Base-by-base conservation (phyloP, 768 basidiomycete genomes). In the Tremella yokohamensis region DNA sequence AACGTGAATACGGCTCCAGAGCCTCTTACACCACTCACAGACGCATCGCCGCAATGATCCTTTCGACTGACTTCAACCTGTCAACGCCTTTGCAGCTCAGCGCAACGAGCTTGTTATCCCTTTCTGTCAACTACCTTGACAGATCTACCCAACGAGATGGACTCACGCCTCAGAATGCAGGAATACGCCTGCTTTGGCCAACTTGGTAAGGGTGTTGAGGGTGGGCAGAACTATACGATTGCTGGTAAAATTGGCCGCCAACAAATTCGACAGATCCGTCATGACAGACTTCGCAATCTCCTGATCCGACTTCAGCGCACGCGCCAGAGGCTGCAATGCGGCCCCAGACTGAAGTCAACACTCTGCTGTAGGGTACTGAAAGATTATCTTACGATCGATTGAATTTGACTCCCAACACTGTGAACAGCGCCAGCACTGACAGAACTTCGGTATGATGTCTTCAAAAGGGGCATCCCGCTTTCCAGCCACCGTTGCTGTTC, bases 181-280 rank as follows among this genome's bases (percentile, higher is more conserved):
- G 9, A 39, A 12, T 7, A 47, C n/a, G 8, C 48, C 49, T 1
- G 55, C 47, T 29, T 78, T 77, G 55, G 92, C 77, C 1, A 79
- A 22, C 38, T 48, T 54, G 3, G 52, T 37, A 1, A 90, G 83
- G 1, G 86, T 85, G 66, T 88, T 85, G 59, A 96, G 76, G 11
- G 87, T 81, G 0, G 94, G 92, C n/a, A 96, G 80, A 40, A 94
- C 85, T 25, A 89, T 78, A 9, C 81, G 78, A 69, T 96, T 97
- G 8, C 82, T 81, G 12, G 79, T 75, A 38, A 84, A 65, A 61
- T 86, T 83, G 34, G 78, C 66, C 57, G 81, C 81, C 0, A 81
- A 84, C 57, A 84, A 80, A 3, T 72, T 71, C 20, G 85, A 60
- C 37, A 93, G 81, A 70, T 89, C 85, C 7, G 77, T 73, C 15